phyloP scores from a whole-genome alignment of 139 green algal species.

The Tetradesmus lagerheimii region DNA sequence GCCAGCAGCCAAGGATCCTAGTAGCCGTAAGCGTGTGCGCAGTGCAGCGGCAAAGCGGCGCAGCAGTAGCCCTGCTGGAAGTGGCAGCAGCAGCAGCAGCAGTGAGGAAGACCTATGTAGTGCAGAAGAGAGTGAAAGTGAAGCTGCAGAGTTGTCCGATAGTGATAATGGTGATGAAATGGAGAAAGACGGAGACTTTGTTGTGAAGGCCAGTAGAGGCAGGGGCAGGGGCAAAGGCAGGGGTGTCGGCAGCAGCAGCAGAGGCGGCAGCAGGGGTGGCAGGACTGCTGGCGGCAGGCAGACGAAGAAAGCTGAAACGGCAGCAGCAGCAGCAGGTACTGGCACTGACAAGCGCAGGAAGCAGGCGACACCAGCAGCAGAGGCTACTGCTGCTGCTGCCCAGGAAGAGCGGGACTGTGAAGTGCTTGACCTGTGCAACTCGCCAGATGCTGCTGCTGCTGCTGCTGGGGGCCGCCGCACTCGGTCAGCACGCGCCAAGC shows the following conservation, averaged over 20 bases:
- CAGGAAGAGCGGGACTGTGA: background rate
- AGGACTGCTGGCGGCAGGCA: background rate
- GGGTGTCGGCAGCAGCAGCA: background rate
- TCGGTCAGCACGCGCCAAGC: background rate
- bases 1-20: background rate
- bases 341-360: background rate
- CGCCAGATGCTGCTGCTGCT: background rate
- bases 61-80: background rate
- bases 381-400: background rate
- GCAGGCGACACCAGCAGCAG: conserved; percentile 25
- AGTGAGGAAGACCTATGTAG: background rate
- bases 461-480: background rate
- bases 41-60: background rate
- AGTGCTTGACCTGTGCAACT: conserved; percentile 31
- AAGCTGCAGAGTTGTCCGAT: background rate
- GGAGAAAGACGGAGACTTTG: background rate
- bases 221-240: background rate
- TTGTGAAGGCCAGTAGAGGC: background rate
- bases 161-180: background rate
- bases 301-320: background rate
- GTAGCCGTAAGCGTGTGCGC: background rate
- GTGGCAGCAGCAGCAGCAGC: background rate
- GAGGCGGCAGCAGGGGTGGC: background rate
- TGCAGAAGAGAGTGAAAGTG: background rate
- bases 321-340: conserved; percentile 29